Evolutionary conservation across 169 alveolate genomes (phyloP), one percentile per base, ranked within the genome.

Genomic region (Neospora caninum): DNA sequence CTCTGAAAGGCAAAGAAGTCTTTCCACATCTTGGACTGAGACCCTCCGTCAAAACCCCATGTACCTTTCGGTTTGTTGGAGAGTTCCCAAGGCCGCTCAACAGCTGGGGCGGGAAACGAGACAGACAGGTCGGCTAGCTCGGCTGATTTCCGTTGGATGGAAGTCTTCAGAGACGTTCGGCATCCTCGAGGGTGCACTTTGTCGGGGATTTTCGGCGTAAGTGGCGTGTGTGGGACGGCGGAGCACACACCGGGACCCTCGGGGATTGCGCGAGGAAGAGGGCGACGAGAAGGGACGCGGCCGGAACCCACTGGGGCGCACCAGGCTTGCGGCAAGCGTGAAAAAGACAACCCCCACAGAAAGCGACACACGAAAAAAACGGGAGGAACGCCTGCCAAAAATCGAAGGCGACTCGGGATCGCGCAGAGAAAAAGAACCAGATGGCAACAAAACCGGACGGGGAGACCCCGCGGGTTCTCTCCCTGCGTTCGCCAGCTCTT

Each of bases 391-490:
- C 73, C 73, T 27, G 20, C 73, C 73, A 22, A 7, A 64, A 64
- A 64, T 0, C 16, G 20, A 64, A 7, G 73, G 20, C 73, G n/a
- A 64, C 25, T 13, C 73, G 25, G 73, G n/a, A 64, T 27, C 58
- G 22, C 4, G 58, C 31, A 29, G n/a, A 64, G 7, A 64, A 64
- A 64, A 64, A 64, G 73, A 64, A 64, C 31, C 31, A 4, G n/a
- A 53, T 29, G 7, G 73, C 73, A 64, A 13, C 31, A 9, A 22
- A 64, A 64, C 73, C 0, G 25, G 73, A 64, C 73, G 73, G 34
- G 73, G 73, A 64, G 73, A 64, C 73, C 73, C 73, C 73, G 34
- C 73, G 73, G 73, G 73, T 22, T 64, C 73, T 64, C 34, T 64
- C 73, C 20, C 4, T 64, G 31, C 73, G 73, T 64, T 1, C 73